Base-by-base conservation (phyloP, 2,329 filamentous ascomycete species). In the Hymenoscyphus repandus region DNA sequence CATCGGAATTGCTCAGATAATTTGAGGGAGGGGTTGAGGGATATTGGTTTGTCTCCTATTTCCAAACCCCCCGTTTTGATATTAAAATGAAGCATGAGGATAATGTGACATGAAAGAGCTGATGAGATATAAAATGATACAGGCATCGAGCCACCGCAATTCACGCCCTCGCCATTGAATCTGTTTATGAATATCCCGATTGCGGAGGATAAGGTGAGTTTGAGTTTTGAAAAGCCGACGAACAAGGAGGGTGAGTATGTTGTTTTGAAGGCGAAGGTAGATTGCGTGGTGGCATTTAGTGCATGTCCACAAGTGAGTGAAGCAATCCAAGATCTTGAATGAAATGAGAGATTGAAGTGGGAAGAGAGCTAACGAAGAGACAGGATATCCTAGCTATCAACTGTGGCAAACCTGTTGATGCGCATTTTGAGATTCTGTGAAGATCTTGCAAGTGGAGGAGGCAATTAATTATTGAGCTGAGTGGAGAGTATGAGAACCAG, bases 301-400 rank as follows among this genome's bases (percentile, higher is more conserved):
- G 46, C 46, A 22, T 49, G 46, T 49, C 46, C 46, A 3, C 43
- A 45, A n/a, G 43, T 45, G 27, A n/a, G 41, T 44, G 5, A 10
- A 17, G 18, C 18, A 5, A 17, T 5, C 10, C n/a, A 7, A 18
- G 38, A 6, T n/a, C 18, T 40, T 4, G 10, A 37, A 3, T 37
- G 34, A 13, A 4, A 37, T 5, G 34, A 37, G 34, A 37, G 15
- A 13, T 37, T 11, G 34, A 37, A 17, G 34, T 37, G 5, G 5
- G 15, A 13, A 17, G 12, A 10, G 15, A 13, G 38, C 38, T 40
- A 11, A 40, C 17, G 5, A 17, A n/a, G 18, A 5, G 5, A 17
- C 43, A 59, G 56, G 59, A 61, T 51, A 59, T 61, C 39, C 33
- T 61, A 46, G 54, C 46, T 12, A 61, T 58, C 22, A 61, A 60